Evolutionary conservation across 129 eudicot genomes (phyloP).

Genomic region (Erigeron canadensis): DNA sequence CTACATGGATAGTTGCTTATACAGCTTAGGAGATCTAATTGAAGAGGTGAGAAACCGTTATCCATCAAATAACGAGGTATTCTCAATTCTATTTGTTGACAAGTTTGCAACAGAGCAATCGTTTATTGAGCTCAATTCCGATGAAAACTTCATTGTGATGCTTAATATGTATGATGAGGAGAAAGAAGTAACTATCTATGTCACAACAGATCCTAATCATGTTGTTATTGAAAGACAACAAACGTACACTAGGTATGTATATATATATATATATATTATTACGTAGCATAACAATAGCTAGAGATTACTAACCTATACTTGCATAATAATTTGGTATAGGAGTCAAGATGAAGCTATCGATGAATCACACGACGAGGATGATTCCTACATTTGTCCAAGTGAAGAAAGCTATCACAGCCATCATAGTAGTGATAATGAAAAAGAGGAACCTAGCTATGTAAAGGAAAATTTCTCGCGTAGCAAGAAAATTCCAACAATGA

Average conservation of each 20-base stretch:
- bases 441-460: not conserved
- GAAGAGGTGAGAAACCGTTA: not conserved
- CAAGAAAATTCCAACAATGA: no score
- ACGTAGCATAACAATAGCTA: no score
- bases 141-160: not conserved
- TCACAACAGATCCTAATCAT: not conserved
- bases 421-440: not conserved
- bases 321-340: not conserved
- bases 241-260: not conserved
- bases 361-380: constrained; percentile 10
- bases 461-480: not conserved
- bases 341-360: not conserved
- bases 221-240: not conserved
- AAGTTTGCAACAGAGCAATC: not conserved
- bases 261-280: not conserved
- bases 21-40: not conserved
- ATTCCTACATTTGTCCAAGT: not conserved
- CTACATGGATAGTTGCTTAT: not conserved
- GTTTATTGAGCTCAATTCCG: not conserved
- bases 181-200: constrained; percentile 1
- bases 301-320: no score
- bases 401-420: constrained; percentile 11
- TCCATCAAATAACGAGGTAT: not conserved
- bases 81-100: not conserved
- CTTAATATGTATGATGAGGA: constrained; percentile 1